A percentile compares a stretch with the other conserved stretches of the same genome.
phyloP scores from a whole-genome alignment of 768 basidiomycete genomes.

The Mycena polygramma region DNA sequence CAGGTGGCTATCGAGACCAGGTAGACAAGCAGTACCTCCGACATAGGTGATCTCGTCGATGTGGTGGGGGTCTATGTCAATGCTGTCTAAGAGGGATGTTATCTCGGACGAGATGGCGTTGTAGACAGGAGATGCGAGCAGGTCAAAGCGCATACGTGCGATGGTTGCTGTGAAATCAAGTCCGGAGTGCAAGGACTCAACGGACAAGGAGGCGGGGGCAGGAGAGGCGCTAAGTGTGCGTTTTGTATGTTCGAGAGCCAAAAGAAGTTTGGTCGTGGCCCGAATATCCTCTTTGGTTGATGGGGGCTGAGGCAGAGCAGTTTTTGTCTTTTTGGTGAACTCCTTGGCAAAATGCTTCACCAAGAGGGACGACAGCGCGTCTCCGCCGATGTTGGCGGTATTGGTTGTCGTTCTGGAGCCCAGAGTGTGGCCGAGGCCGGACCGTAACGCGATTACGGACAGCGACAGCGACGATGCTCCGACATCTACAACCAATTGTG shows the following conservation, averaged over 20 bases:
- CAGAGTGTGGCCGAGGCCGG: constrained; percentile 79
- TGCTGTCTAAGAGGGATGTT: constrained; percentile 63
- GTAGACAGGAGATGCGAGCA: constrained; percentile 74
- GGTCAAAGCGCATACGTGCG: constrained; percentile 71
- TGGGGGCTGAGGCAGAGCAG: constrained; percentile 68
- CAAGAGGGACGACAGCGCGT: constrained; percentile 83
- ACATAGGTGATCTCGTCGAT: constrained; percentile 87
- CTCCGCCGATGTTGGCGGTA: constrained; percentile 68
- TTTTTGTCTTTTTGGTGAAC: constrained; percentile 96
- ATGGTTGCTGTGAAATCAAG: constrained; percentile 86
- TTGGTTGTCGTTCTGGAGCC: constrained; percentile 55
- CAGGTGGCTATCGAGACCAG: constrained; percentile 79
- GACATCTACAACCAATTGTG: constrained; percentile 84
- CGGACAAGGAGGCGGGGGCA: constrained; percentile 90
- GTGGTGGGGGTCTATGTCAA: constrained; percentile 71
- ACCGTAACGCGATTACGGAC: constrained; percentile 78
- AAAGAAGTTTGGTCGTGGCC: constrained; percentile 91
- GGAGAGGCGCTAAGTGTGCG: constrained; percentile 90
- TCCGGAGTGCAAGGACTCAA: constrained; percentile 95
- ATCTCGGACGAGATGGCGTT: constrained; percentile 65
- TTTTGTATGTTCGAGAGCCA: constrained; percentile 96
- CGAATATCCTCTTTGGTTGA: constrained; percentile 69
- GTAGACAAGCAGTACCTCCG: constrained; percentile 80
- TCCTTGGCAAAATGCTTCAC: constrained; percentile 95
- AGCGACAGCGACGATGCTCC: constrained; percentile 81